Evolutionary conservation across 2,329 filamentous ascomycete genomes (phyloP).

Genomic region (Diaporthe eres): DNA sequence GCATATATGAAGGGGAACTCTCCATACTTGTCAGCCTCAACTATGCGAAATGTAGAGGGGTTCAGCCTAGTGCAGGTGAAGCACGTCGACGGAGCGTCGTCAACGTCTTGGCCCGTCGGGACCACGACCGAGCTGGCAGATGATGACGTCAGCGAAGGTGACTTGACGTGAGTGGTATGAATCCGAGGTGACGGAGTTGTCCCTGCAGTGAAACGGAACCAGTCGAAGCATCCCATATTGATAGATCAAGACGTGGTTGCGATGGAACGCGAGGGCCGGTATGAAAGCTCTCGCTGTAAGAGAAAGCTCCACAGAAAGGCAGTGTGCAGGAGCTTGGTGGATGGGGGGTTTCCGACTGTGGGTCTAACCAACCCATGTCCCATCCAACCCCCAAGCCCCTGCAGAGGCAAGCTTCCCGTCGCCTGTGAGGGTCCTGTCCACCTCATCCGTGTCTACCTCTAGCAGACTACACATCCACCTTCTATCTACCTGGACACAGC

Average conservation of each 20-base stretch:
- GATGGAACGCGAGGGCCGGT: neutral
- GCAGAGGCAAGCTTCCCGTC: neutral
- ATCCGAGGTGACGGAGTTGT: neutral
- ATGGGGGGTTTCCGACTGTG: no score
- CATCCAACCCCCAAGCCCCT: no score
- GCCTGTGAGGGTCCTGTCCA: neutral
- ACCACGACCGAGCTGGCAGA: neutral
- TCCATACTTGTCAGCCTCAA: conserved; percentile 58
- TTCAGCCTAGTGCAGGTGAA: conserved; percentile 51
- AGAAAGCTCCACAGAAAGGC: no score
- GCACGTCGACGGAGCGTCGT: conserved; percentile 26
- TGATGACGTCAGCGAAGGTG: neutral
- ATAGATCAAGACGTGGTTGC: neutral
- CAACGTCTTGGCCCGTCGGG: neutral
- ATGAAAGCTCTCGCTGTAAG: neutral
- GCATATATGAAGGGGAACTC: conserved; percentile 63
- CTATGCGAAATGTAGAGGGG: conserved; percentile 57
- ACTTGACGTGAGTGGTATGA: neutral
- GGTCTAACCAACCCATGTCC: no score
- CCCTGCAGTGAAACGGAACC: neutral
- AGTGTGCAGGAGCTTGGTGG: neutral
- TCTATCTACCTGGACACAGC: no score
- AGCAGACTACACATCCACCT: neutral
- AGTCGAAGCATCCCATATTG: conserved; percentile 18
- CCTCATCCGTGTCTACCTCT: no score